Percentiles rank a stretch among this genome's conserved stretches.
These are phyloP conservation scores for Ogataea glucozyma DNA, from an alignment of 805 yeast species.

Conservation along the genomic window DNA sequence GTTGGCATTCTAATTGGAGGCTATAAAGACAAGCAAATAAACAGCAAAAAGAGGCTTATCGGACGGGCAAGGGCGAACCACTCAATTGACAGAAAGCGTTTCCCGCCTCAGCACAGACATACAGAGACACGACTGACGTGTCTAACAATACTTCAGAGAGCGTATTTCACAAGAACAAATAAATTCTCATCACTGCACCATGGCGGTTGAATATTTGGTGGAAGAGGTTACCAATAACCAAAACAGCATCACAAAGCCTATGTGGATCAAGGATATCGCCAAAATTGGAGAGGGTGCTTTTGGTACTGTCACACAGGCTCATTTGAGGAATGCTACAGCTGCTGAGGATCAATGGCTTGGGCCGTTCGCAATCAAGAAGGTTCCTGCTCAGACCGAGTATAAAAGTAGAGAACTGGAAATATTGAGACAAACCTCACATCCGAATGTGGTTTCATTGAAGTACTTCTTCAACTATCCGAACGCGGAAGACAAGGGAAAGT, in stretches of 20 bases:
- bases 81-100: no score
- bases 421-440: slow-evolving; percentile 72
- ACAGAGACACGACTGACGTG: no score
- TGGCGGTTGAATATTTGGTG: slow-evolving; percentile 47
- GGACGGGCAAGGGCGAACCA: background rate
- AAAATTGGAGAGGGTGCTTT: slow-evolving; percentile 86
- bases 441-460: slow-evolving; percentile 70
- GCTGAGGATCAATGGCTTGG: slow-evolving; percentile 56
- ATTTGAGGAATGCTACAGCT: slow-evolving; percentile 35
- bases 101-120: no score
- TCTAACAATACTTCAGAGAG: no score
- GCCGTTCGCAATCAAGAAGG: slow-evolving; percentile 82
- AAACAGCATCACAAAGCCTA: slow-evolving; percentile 52
- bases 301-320: slow-evolving; percentile 81
- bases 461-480: slow-evolving; percentile 71
- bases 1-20: background rate
- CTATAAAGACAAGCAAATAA: background rate
- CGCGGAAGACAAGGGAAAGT: slow-evolving; percentile 54
- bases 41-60: slow-evolving; percentile 7
- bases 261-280: slow-evolving; percentile 70
- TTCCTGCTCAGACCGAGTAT: slow-evolving; percentile 85
- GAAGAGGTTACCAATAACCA: slow-evolving; percentile 64
- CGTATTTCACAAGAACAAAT: background rate
- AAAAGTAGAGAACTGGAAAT: slow-evolving; percentile 80
- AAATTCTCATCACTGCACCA: background rate